These are phyloP conservation scores for Daldinia concentrica DNA, from an alignment of 495 filamentous ascomycete genomes.

Conservation along the genomic window DNA sequence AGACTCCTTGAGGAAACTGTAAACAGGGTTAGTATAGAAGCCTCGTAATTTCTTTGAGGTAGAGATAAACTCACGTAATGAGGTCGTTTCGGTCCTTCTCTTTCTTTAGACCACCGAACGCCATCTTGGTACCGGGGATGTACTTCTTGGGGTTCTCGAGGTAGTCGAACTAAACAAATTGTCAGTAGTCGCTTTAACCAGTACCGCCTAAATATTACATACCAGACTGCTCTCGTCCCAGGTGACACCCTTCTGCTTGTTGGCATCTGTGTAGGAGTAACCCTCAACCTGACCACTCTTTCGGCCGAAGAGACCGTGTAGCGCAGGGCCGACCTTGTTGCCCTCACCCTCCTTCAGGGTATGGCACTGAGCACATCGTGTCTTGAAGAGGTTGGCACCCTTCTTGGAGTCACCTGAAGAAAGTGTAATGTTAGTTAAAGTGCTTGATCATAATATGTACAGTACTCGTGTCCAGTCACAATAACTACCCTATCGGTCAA, in stretches of 20 bases:
- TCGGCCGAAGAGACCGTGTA: constrained; percentile 97
- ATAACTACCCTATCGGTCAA: neutral
- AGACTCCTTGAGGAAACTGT: constrained; percentile 72
- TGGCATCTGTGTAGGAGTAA: constrained; percentile 98
- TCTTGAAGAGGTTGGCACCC: constrained; percentile 99
- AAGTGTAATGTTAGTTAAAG: constrained; percentile 47
- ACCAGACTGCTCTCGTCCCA: constrained; percentile 92
- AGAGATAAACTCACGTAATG: constrained; percentile 78
- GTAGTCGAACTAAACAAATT: constrained; percentile 56
- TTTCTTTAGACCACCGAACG: constrained; percentile 99
- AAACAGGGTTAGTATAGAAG: constrained; percentile 15
- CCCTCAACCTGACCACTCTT: constrained; percentile 90
- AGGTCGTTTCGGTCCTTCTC: constrained; percentile 98
- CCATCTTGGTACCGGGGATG: constrained; percentile 99
- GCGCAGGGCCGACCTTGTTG: constrained; percentile 98
- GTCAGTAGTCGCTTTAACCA: constrained; percentile 40
- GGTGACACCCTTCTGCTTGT: constrained; percentile 92
- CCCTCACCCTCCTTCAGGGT: constrained; percentile 84
- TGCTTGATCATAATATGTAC: neutral
- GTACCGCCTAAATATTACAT: constrained; percentile 47
- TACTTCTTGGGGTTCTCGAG: constrained; percentile 68
- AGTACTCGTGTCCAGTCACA: neutral
- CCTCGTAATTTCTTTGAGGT: neutral
- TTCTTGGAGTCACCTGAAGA: constrained; percentile 88
- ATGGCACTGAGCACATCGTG: constrained; percentile 98